Evolutionary conservation across 2,329 filamentous ascomycete genomes (phyloP).

Genomic region (Simplicillium aogashimaense): DNA sequence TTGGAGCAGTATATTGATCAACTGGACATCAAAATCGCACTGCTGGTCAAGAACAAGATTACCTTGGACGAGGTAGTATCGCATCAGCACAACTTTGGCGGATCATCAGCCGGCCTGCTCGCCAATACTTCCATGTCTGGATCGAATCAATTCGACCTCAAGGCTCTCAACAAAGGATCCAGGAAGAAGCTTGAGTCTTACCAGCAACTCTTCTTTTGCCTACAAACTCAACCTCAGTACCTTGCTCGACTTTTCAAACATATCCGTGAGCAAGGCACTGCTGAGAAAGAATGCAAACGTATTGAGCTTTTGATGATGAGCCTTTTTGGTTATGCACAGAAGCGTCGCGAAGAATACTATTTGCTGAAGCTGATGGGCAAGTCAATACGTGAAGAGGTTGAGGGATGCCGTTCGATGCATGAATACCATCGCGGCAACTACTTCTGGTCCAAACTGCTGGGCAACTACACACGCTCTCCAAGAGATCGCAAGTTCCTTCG

Average conservation of each 20-base stretch:
- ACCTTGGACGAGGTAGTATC: slow-evolving; percentile 95
- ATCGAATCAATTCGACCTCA: slow-evolving; percentile 88
- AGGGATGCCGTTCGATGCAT: slow-evolving; percentile 60
- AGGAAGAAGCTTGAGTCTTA: slow-evolving; percentile 93
- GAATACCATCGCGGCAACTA: slow-evolving; percentile 85
- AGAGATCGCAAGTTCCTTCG: slow-evolving; percentile 87
- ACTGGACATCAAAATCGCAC: slow-evolving; percentile 95
- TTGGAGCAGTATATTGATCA: slow-evolving; percentile 97
- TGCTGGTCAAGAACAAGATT: slow-evolving; percentile 99
- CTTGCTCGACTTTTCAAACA: slow-evolving; percentile 79
- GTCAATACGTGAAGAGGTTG: slow-evolving; percentile 79
- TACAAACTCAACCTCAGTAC: slow-evolving; percentile 95
- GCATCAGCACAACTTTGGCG: slow-evolving; percentile 93
- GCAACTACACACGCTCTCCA: slow-evolving; percentile 82
- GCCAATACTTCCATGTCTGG: slow-evolving; percentile 84
- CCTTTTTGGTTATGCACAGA: slow-evolving; percentile 93
- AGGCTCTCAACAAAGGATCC: slow-evolving; percentile 94
- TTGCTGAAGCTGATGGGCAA: slow-evolving; percentile 78
- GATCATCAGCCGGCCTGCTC: slow-evolving; percentile 73
- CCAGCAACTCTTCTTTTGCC: slow-evolving; percentile 92
- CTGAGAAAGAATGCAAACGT: slow-evolving; percentile 87
- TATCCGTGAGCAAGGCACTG: slow-evolving; percentile 70
- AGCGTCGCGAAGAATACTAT: slow-evolving; percentile 93
- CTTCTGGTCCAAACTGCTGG: slow-evolving; percentile 83
- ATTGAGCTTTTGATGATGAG: slow-evolving; percentile 94